Percentiles rank a stretch among this genome's conserved stretches.
These are phyloP conservation scores for Hygrophoropsis aurantiaca DNA, from an alignment of 768 basidiomycete species.

Conservation along the genomic window DNA sequence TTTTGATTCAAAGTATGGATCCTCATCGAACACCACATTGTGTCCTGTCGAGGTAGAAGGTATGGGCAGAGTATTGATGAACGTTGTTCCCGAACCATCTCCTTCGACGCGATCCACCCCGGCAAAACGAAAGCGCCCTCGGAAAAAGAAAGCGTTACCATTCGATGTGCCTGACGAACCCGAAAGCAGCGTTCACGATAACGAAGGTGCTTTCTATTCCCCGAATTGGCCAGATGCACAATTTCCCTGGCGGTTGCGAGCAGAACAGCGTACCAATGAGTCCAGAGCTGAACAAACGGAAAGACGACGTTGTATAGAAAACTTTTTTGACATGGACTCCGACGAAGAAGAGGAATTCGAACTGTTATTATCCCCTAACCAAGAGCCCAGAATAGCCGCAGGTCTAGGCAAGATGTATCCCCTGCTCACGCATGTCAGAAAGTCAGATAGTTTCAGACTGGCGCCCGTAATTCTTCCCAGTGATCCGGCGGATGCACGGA, in stretches of 20 bases:
- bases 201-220: slow-evolving; percentile 39
- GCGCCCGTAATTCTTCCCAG: slow-evolving; percentile 44
- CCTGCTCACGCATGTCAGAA: slow-evolving; percentile 40
- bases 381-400: slow-evolving; percentile 13
- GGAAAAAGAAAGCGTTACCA: slow-evolving; percentile 46
- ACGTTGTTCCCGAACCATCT: slow-evolving; percentile 42
- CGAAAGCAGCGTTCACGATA: slow-evolving; percentile 13
- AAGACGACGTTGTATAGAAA: slow-evolving; percentile 63
- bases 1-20: slow-evolving; percentile 37
- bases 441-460: slow-evolving; percentile 6
- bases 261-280: slow-evolving; percentile 52
- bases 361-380: slow-evolving; percentile 7
- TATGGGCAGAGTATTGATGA: slow-evolving; percentile 69
- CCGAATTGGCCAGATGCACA: slow-evolving; percentile 80
- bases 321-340: slow-evolving; percentile 72
- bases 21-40: slow-evolving; percentile 40
- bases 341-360: slow-evolving; percentile 47
- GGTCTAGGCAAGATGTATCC: slow-evolving; percentile 67
- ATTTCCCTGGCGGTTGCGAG: slow-evolving; percentile 75
- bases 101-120: slow-evolving; percentile 26
- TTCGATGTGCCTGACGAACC: slow-evolving; percentile 19
- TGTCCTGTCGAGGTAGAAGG: slow-evolving; percentile 65
- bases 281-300: slow-evolving; percentile 58
- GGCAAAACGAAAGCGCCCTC: slow-evolving; percentile 39
- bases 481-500: slow-evolving; percentile 76